Evolutionary conservation across 805 yeast genomes (phyloP), one percentile per base, ranked within the genome.

Genomic region (Hanseniaspora lindneri): DNA sequence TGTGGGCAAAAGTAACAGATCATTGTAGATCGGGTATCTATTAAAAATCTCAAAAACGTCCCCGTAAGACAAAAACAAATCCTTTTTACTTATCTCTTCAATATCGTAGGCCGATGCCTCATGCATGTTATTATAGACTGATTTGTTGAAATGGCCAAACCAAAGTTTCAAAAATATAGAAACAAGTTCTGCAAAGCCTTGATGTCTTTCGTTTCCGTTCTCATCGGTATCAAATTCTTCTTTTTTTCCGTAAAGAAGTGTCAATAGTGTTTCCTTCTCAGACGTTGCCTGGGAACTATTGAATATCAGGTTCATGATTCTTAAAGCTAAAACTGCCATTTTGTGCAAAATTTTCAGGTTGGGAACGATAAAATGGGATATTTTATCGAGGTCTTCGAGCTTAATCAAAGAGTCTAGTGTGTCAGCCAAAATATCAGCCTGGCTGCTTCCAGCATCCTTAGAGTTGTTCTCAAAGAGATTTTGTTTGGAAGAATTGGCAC

Each of bases 11-110:
- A 46, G 39, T 7, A 46, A 19, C 19, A 46, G 27, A 39, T 46
- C 49, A 21, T 46, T 27, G 10, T 46, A 46, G 21, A 39, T 30
- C 5, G 41, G 25, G 23, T 30, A 46, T 27, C 25, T 33, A 10
- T 46, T 35, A 32, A 46, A 46, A 7, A 46, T 46, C 28, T 39
- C 49, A 39, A 46, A 46, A 11, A 46, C 43, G 28, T 46, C 43
- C 2, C 49, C 28, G 32, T 37, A 46, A 16, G 49, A 46, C 7
- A 46, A 20, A 32, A 46, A 46, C 11, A 46, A 34, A 33, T 46
- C 49, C n/a, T 32, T 36, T 21, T 46, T 46, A 20, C 32, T 23
- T 5, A 46, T 9, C 2, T 8, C 14, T 10, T 32, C 23, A 3
- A 32, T 23, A 19, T 39, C 21, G 32, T 46, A 46, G 8, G n/a